Base-by-base conservation (phyloP, 2,329 filamentous ascomycete species). In the Paecilomyces variotii region DNA sequence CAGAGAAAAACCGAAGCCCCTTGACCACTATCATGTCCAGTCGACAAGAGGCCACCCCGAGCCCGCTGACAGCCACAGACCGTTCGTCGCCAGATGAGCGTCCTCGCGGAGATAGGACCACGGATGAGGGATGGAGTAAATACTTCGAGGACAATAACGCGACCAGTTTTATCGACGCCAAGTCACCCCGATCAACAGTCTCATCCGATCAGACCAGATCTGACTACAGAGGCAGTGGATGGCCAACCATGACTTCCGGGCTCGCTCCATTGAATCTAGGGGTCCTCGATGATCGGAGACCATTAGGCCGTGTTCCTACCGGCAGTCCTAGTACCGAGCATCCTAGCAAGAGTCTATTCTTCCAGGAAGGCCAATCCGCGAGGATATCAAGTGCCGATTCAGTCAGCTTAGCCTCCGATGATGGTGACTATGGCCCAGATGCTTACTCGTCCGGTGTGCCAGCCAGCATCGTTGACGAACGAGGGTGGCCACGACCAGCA, bases 71-170 rank as follows among this genome's bases (percentile, higher is more conserved):
- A 10, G 61, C 62, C 14, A 56, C 59, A 3, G 66, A 67, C 25
- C 60, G 60, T 11, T 57, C 59, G 26, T 28, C 60, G 11, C 59
- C 61, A 30, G 62, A 56, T 7, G 61, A 63, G 56, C 62, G 64
- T 32, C 60, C 71, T 14, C 58, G 62, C 55, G 71, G 72, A 3
- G 73, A 79, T 58, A 72, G 77, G 45, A 71, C 69, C 34, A 78
- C 78, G 1, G 73, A 79, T 53, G 78, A 78, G 63, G 78, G 77
- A 51, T 80, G 78, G 78, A 72, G 74, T 60, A 77, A 75, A 56
- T 80, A 80, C 65, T 80, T 80, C 65, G 69, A 77, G 55, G 69
- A 74, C 53, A 72, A 74, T 34, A 68, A 56, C 53, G 57, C 66
- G 11, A 66, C 65, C 7, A 66, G 66, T 45, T 60, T 71, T n/a